Conservation (phyloP, 2,329 filamentous ascomycete species). For the Pseudogymnoascus sp. region DNA sequence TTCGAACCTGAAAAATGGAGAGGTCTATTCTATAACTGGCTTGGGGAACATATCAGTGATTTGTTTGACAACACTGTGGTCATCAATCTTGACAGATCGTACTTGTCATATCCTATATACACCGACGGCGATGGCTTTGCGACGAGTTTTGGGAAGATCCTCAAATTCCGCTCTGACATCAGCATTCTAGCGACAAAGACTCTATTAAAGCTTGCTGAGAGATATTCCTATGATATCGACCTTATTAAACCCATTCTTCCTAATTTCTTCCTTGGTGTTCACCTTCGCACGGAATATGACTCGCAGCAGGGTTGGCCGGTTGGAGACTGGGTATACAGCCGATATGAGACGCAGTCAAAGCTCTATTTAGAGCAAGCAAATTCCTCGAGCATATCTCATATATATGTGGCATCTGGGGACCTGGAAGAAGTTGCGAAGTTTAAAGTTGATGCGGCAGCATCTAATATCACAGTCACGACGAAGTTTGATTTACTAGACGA, state of each 20-base stretch:
- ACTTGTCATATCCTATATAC: constrained; percentile 10
- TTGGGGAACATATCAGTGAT: constrained; percentile 12
- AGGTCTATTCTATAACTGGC: constrained; percentile 19
- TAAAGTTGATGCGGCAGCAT: background rate
- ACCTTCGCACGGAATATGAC: constrained; percentile 23
- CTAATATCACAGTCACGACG: constrained; percentile 12
- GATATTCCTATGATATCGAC: constrained; percentile 11
- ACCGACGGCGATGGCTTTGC: constrained; percentile 11
- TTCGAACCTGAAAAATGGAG: constrained; percentile 21
- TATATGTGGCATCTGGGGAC: constrained; percentile 16
- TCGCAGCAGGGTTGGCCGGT: constrained; percentile 17
- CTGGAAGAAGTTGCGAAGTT: constrained; percentile 9
- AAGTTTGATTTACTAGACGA: constrained; percentile 12
- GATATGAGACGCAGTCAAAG: constrained; percentile 16
- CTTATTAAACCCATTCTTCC: constrained; percentile 10
- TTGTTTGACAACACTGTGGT: constrained; percentile 12
- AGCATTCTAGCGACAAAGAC: background rate
- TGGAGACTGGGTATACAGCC: constrained; percentile 16
- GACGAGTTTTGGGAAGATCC: constrained; percentile 7
- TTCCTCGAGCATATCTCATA: constrained; percentile 7
- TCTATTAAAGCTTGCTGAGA: background rate
- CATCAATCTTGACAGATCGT: constrained; percentile 6
- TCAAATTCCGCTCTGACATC: constrained; percentile 2
- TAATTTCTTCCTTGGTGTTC: constrained; percentile 17
- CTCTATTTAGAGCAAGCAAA: constrained; percentile 11